Evolutionary conservation across 768 basidiomycete species (phyloP).

Genomic region (Boletus huronensis): DNA sequence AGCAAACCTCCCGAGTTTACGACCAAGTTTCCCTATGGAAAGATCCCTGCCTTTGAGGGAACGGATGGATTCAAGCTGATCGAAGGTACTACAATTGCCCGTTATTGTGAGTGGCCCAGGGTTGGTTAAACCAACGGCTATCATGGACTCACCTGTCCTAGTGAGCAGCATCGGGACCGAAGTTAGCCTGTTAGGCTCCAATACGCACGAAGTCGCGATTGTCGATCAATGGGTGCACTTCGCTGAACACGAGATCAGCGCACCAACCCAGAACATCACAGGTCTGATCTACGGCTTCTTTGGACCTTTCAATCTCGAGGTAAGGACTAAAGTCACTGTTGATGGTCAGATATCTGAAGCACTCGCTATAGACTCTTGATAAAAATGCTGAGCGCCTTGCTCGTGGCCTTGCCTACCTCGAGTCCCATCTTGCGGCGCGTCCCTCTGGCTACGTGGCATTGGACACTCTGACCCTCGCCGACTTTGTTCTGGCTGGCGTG

Average conservation of each 20-base stretch:
- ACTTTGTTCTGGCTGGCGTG: constrained; percentile 16
- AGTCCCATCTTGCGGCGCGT: constrained; percentile 8
- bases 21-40: constrained; percentile 19
- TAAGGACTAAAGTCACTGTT: not conserved
- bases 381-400: not conserved
- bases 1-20: constrained; percentile 12
- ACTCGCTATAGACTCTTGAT: not conserved
- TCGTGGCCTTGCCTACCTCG: constrained; percentile 11
- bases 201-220: constrained; percentile 7
- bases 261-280: not conserved
- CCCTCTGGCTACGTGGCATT: constrained; percentile 12
- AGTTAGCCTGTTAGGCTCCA: constrained; percentile 10
- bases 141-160: not conserved
- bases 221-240: constrained; percentile 15
- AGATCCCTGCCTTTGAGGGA: constrained; percentile 23
- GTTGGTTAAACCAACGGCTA: not conserved
- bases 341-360: not conserved
- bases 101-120: constrained; percentile 13
- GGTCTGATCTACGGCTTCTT: constrained; percentile 2
- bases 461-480: constrained; percentile 16
- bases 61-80: constrained; percentile 16
- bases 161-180: constrained; percentile 14
- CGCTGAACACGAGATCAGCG: constrained; percentile 12
- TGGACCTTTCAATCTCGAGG: constrained; percentile 8
- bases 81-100: constrained; percentile 22